A percentile compares a stretch with the other conserved stretches of the same genome.
phyloP scores from a whole-genome alignment of 345 rosid genomes.

The Stellera chamaejasme region DNA sequence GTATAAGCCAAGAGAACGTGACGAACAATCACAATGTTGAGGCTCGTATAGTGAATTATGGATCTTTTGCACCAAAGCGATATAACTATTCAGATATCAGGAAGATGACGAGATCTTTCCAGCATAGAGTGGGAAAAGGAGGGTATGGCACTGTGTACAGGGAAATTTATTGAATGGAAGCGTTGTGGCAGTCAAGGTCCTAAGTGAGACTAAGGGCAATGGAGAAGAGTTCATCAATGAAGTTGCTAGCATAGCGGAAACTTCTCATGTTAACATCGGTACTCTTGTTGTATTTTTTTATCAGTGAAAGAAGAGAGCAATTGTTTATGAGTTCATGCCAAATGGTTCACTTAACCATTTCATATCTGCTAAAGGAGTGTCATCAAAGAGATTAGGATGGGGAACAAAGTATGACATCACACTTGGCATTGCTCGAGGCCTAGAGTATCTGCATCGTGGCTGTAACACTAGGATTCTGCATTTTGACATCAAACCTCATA shows the following conservation, averaged over 20 bases:
- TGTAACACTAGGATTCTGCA: constrained; percentile 45
- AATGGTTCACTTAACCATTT: constrained; percentile 14
- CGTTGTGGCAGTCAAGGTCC: constrained; percentile 8
- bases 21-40: background rate
- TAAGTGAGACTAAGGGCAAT: constrained; percentile 6
- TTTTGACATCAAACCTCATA: constrained; percentile 43
- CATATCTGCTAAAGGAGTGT: background rate
- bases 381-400: constrained; percentile 5
- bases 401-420: constrained; percentile 16
- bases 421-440: constrained; percentile 33
- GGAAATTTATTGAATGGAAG: constrained; percentile 8
- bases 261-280: constrained; percentile 10
- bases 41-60: constrained; percentile 7
- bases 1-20: too few species aligned
- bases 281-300: constrained; percentile 6
- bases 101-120: constrained; percentile 9
- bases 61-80: constrained; percentile 9
- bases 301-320: constrained; percentile 1
- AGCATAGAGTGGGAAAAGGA: constrained; percentile 7
- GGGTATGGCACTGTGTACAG: constrained; percentile 10
- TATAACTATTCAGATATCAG: constrained; percentile 8
- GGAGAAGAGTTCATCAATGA: constrained; percentile 12
- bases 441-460: constrained; percentile 43
- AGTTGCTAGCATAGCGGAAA: constrained; percentile 9
- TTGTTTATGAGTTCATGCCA: constrained; percentile 16